Conservation (phyloP, 805 yeast species). For the Yarrowia yakushimensis region DNA sequence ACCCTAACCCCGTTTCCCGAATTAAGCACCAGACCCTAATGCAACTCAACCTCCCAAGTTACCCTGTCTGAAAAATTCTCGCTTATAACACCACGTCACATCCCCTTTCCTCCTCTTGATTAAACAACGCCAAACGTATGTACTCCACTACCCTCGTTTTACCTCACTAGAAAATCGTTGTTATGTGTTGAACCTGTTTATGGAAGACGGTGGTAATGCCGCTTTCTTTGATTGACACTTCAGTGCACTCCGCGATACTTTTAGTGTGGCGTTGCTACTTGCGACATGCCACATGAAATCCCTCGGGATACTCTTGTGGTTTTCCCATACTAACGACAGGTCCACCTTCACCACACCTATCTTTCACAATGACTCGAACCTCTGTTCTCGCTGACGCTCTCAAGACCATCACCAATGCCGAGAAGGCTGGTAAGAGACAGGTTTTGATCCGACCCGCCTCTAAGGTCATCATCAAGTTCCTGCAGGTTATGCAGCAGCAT, state of each 20-base stretch:
- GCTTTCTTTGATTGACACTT: not conserved
- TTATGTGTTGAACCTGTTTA: not conserved
- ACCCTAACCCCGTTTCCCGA: not conserved
- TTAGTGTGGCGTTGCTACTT: slow-evolving; percentile 17
- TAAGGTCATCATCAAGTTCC: slow-evolving; percentile 95
- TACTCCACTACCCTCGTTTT: not conserved
- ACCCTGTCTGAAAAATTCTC: slow-evolving; percentile 21
- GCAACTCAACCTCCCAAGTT: not conserved
- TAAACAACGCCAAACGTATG: not conserved
- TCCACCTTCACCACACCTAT: not conserved
- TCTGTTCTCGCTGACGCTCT: slow-evolving; percentile 98
- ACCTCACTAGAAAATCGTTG: slow-evolving; percentile 24
- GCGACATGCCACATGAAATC: slow-evolving; percentile 23
- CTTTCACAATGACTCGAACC: slow-evolving; percentile 77
- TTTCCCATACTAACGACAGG: slow-evolving; percentile 1
- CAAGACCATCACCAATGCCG: slow-evolving; percentile 98
- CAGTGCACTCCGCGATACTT: not conserved
- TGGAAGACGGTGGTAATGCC: slow-evolving; percentile 18
- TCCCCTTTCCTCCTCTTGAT: not conserved
- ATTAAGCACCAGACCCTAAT: not conserved
- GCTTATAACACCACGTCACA: slow-evolving; percentile 2
- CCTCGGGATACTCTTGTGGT: slow-evolving; percentile 23
- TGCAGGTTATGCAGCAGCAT: slow-evolving; percentile 95
- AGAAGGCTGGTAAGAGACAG: slow-evolving; percentile 98
- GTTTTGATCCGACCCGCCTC: slow-evolving; percentile 97